phyloP scores from a whole-genome alignment of 2,329 filamentous ascomycete genomes.

The Alternaria viburni region DNA sequence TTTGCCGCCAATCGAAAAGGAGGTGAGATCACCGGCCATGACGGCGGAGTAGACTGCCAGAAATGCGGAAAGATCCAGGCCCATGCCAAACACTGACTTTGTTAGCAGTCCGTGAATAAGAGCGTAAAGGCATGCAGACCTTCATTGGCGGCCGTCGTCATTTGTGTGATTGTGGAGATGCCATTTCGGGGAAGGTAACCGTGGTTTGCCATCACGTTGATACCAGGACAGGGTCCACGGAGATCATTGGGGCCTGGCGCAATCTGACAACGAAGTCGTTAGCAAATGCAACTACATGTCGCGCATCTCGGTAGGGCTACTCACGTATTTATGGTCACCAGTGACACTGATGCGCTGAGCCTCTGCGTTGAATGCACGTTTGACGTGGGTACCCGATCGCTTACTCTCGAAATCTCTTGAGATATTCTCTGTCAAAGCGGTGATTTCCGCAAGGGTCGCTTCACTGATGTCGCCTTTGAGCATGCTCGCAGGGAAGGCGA shows the following conservation, averaged over 20 bases:
- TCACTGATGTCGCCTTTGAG: conserved; percentile 17
- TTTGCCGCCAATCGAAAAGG: conserved; percentile 20
- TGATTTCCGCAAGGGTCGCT: conserved; percentile 15
- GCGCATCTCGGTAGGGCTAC: background rate
- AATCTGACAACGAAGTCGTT: conserved; percentile 4
- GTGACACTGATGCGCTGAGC: conserved; percentile 18
- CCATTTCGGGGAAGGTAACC: conserved; percentile 8
- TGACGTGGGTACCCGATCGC: conserved; percentile 5
- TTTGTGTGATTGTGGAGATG: conserved; percentile 7
- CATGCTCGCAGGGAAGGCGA: conserved; percentile 19
- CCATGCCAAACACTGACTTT: conserved; percentile 10
- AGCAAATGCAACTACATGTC: background rate
- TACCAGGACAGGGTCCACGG: conserved; percentile 10
- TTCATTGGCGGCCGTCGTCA: conserved; percentile 9
- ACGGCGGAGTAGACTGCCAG: conserved; percentile 22
- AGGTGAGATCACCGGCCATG: conserved; percentile 18
- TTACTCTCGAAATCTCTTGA: conserved; percentile 11
- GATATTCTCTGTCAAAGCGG: conserved; percentile 17
- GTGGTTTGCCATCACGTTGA: conserved; percentile 10
- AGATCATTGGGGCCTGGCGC: conserved; percentile 9
- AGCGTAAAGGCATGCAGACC: background rate
- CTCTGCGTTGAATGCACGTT: conserved; percentile 19
- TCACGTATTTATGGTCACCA: conserved; percentile 18
- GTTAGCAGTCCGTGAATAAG: background rate
- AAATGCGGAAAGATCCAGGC: conserved; percentile 22